These are phyloP conservation scores for Ogataea methanolica DNA, from an alignment of 805 yeast genomes.

Conservation along the genomic window DNA sequence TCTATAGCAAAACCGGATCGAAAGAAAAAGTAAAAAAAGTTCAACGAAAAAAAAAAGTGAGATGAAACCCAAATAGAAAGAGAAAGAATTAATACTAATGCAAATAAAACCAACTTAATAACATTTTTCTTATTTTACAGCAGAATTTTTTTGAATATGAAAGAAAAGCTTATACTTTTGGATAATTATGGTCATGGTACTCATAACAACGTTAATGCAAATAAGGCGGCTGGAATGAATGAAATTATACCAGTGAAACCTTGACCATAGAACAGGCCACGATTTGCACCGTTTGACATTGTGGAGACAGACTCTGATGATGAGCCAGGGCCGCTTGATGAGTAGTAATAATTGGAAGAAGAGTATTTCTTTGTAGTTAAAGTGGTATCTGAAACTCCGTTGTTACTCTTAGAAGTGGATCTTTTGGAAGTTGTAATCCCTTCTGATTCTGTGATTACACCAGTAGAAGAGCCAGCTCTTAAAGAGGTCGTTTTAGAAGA, in stretches of 20 bases:
- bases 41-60: too few relatives aligned
- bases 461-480: too few relatives aligned
- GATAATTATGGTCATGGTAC: neutral
- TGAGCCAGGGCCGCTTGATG: constrained; percentile 6
- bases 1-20: too few relatives aligned
- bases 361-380: neutral
- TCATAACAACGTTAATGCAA: constrained; percentile 8
- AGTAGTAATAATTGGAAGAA: constrained; percentile 2
- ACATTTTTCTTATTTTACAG: too few relatives aligned
- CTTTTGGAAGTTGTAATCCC: too few relatives aligned
- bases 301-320: constrained; percentile 12
- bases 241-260: constrained; percentile 1
- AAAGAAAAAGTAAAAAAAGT: too few relatives aligned
- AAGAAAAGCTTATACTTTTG: neutral
- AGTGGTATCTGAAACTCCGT: too few relatives aligned
- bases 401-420: too few relatives aligned
- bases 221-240: constrained; percentile 7
- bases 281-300: constrained; percentile 9
- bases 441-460: too few relatives aligned
- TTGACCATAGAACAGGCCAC: neutral
- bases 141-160: neutral
- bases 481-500: neutral
- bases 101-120: neutral
- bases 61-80: neutral
- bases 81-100: neutral